phyloP scores from a whole-genome alignment of 2,329 filamentous ascomycete species.

The Phialophora verrucosa region DNA sequence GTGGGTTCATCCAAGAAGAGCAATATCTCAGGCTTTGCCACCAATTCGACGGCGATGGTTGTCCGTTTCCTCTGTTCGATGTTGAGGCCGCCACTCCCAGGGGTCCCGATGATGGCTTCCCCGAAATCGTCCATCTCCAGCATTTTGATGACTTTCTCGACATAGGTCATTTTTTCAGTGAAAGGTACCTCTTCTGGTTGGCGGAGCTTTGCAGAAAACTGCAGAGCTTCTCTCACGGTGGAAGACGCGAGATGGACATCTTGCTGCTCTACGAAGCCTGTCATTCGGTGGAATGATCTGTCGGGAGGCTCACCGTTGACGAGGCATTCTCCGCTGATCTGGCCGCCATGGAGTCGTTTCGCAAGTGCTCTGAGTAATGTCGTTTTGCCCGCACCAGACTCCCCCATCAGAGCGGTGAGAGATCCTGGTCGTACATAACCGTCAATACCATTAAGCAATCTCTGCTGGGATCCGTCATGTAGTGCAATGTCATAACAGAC shows the following conservation, averaged over 20 bases:
- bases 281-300: constrained; percentile 84
- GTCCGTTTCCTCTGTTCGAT: too few species aligned
- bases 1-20: constrained; percentile 70
- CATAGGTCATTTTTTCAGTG: too few species aligned
- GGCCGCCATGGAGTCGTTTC: not conserved
- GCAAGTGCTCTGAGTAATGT: not conserved
- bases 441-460: not conserved
- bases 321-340: constrained; percentile 73
- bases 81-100: too few species aligned
- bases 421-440: not conserved
- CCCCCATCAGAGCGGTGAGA: not conserved
- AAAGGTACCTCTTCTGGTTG: too few species aligned
- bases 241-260: constrained; percentile 61
- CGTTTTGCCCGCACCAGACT: not conserved
- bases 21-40: constrained; percentile 54
- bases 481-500: too few species aligned
- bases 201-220: not conserved
- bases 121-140: too few species aligned
- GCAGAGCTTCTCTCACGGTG: not conserved
- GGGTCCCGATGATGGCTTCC: too few species aligned
- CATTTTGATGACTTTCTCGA: too few species aligned
- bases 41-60: too few species aligned
- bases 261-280: constrained; percentile 88
- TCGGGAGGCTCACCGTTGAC: constrained; percentile 76
- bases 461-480: not conserved